These are phyloP conservation scores for Epipyxis sp. DNA, from an alignment of 108 stramenopile species.

Conservation along the genomic window DNA sequence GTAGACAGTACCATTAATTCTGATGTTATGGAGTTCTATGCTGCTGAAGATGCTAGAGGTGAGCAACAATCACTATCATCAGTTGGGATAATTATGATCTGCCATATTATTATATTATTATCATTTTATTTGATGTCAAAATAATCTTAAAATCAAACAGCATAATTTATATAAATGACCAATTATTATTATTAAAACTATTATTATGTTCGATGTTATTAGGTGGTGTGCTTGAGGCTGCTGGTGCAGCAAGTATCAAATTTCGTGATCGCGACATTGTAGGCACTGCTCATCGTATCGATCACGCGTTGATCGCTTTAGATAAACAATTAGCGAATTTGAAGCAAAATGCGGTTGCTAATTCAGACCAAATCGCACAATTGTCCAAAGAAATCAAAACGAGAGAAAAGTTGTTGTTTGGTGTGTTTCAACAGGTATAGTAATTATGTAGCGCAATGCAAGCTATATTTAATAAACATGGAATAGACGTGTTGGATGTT, in stretches of 20 bases:
- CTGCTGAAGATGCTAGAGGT: constrained; percentile 28
- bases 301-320: constrained; percentile 69
- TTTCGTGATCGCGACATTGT: constrained; percentile 86
- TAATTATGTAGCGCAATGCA: not conserved
- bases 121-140: no score
- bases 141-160: not conserved
- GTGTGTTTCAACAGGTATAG: constrained; percentile 66
- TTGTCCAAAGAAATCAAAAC: constrained; percentile 40
- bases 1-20: constrained; percentile 98
- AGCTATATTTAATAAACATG: no score
- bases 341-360: not conserved
- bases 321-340: constrained; percentile 62
- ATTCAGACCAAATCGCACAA: not conserved
- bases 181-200: no score
- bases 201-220: constrained; percentile 69
- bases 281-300: constrained; percentile 86
- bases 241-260: constrained; percentile 94
- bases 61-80: no score
- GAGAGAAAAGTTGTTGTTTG: constrained; percentile 74
- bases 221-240: constrained; percentile 97
- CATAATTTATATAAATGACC: constrained; percentile 78
- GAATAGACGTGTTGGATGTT: no score
- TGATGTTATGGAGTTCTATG: constrained; percentile 68
- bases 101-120: not conserved
- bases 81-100: no score